Conservation (phyloP, 768 basidiomycete species). For the Cystofilobasidium macerans region DNA sequence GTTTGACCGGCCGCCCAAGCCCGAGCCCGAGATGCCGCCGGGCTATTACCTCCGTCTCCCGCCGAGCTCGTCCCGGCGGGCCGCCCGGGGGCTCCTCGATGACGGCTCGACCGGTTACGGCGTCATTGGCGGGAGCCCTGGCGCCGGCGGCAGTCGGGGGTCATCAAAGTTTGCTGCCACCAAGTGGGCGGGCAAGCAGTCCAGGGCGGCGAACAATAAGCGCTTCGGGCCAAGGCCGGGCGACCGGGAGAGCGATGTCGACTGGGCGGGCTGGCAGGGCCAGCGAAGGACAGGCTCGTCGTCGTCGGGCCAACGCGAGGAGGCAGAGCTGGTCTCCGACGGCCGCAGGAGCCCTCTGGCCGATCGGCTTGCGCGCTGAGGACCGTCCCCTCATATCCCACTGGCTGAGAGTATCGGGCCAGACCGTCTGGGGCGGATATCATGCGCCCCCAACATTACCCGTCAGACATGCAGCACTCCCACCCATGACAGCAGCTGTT, state of each 20-base stretch:
- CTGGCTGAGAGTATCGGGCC: too few species aligned
- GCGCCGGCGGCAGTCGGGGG: too few species aligned
- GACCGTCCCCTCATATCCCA: too few species aligned
- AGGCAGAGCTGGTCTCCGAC: background rate
- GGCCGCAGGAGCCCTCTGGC: too few species aligned
- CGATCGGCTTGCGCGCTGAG: too few species aligned
- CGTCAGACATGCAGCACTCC: too few species aligned
- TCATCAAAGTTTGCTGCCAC: too few species aligned
- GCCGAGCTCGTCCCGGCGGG: background rate
- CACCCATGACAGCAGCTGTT: too few species aligned
- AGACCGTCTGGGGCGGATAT: too few species aligned
- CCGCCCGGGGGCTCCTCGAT: background rate
- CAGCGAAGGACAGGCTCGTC: too few species aligned
- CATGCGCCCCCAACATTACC: too few species aligned
- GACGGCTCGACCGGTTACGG: background rate
- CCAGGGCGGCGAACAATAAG: background rate
- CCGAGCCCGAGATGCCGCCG: background rate
- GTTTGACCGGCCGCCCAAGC: background rate
- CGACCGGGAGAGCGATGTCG: background rate
- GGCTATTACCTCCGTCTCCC: background rate
- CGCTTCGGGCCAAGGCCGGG: background rate
- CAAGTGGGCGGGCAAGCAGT: background rate
- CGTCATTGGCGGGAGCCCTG: background rate
- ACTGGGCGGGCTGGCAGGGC: background rate
- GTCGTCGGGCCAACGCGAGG: too few species aligned